phyloP scores from a whole-genome alignment of 2,329 filamentous ascomycete genomes.

The Aspergillus udagawae region DNA sequence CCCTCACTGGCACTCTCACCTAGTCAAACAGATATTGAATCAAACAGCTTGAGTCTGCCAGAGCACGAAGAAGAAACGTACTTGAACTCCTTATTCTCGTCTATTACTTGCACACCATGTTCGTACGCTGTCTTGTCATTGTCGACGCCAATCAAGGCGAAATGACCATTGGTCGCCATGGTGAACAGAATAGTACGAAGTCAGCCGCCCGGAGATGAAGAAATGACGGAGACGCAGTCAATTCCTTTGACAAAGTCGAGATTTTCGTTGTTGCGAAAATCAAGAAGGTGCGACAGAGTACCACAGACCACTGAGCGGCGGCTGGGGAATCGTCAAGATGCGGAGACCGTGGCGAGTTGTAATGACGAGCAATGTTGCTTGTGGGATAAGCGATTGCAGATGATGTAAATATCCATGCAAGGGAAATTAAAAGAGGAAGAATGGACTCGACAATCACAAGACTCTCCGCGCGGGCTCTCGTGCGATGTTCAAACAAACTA shows the following conservation, averaged over 20 bases:
- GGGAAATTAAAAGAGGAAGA: not conserved
- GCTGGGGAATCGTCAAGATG: conserved; percentile 14
- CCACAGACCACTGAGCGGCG: not conserved
- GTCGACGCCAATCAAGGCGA: conserved; percentile 40
- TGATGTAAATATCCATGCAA: conserved; percentile 6
- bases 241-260: not conserved
- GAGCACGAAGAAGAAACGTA: conserved; percentile 43
- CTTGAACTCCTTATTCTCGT: conserved; percentile 97
- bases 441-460: conserved; percentile 9
- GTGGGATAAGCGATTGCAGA: conserved; percentile 1
- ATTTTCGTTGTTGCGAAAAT: not conserved
- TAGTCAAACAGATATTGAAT: conserved; percentile 11
- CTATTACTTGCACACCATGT: conserved; percentile 94
- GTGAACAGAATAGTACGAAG: conserved; percentile 10
- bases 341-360: conserved; percentile 7
- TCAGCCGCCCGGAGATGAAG: not conserved
- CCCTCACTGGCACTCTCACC: not conserved
- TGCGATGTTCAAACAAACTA: not conserved
- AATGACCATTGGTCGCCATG: conserved; percentile 45
- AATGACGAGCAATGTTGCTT: conserved; percentile 2
- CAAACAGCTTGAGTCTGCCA: not conserved
- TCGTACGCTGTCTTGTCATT: conserved; percentile 56
- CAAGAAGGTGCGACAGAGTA: not conserved
- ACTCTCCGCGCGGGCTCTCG: conserved; percentile 1
- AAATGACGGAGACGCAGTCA: not conserved